Conservation (phyloP, 2,329 filamentous ascomycete species). For the Helicocarpus griseus region DNA sequence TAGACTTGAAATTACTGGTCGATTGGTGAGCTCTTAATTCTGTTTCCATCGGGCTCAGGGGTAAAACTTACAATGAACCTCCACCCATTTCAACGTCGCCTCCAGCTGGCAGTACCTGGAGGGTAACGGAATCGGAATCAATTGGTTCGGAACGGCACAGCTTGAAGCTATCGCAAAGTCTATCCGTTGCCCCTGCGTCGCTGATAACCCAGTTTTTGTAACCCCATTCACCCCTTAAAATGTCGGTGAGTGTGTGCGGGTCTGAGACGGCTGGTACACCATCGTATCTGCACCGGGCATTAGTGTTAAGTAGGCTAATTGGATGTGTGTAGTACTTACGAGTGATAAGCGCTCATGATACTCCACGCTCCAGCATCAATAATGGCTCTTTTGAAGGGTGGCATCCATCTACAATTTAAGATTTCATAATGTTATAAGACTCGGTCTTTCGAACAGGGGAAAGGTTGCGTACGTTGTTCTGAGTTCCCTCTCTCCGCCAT, state of each 20-base stretch:
- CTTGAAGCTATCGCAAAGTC: constrained; percentile 54
- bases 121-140: constrained; percentile 56
- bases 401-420: constrained; percentile 31
- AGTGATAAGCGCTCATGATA: constrained; percentile 67
- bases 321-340: constrained; percentile 20
- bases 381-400: constrained; percentile 58
- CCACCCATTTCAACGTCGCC: constrained; percentile 69
- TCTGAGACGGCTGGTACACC: constrained; percentile 60
- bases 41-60: too few species aligned
- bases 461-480: constrained; percentile 45
- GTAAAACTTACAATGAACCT: constrained; percentile 47
- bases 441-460: not conserved
- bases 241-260: constrained; percentile 55
- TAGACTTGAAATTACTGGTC: constrained; percentile 50
- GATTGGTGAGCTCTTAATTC: too few species aligned
- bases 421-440: not conserved
- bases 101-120: constrained; percentile 55
- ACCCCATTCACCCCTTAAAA: constrained; percentile 62
- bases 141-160: constrained; percentile 52
- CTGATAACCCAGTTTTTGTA: constrained; percentile 58
- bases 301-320: not conserved
- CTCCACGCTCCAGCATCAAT: constrained; percentile 58
- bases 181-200: constrained; percentile 62
- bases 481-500: constrained; percentile 46
- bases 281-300: constrained; percentile 42